Conservation (phyloP, 169 alveolate species). For the Cystoisospora suis region DNA sequence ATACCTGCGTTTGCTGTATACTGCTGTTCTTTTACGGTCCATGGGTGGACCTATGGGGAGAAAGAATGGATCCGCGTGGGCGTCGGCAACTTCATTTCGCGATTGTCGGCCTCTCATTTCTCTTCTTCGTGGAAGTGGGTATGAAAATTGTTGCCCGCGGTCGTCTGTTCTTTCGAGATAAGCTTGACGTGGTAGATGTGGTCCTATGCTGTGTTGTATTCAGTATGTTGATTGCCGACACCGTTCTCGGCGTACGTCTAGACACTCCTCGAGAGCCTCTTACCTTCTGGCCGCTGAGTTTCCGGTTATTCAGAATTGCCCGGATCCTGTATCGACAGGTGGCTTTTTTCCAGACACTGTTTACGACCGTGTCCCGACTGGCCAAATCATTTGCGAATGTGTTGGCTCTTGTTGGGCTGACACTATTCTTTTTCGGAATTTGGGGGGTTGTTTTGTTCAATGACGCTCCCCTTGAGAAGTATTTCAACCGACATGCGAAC, state of each 20-base stretch:
- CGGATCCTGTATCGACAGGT: conserved; percentile 52
- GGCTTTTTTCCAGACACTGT: conserved; percentile 29
- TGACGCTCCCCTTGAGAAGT: conserved; percentile 23
- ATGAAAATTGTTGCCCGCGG: neutral
- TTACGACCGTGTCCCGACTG: neutral
- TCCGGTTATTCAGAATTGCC: conserved; percentile 55
- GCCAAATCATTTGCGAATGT: conserved; percentile 12
- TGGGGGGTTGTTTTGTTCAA: conserved; percentile 54
- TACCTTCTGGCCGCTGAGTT: conserved; percentile 53
- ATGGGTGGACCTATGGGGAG: neutral
- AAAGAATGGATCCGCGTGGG: neutral
- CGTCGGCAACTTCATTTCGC: conserved; percentile 1
- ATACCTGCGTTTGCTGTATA: neutral
- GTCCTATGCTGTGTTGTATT: neutral
- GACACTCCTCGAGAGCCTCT: neutral
- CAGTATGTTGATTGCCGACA: neutral
- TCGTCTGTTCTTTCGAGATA: conserved; percentile 7
- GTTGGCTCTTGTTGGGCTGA: conserved; percentile 18
- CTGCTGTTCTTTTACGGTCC: conserved; percentile 30
- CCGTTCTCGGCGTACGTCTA: neutral
- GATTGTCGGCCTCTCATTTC: neutral
- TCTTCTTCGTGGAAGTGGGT: neutral
- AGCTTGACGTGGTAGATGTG: neutral
- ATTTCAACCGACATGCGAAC: neutral
- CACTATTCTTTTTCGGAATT: conserved; percentile 38